Conservation (phyloP, 495 filamentous ascomycete genomes). For the Penicillium malachiteum region DNA sequence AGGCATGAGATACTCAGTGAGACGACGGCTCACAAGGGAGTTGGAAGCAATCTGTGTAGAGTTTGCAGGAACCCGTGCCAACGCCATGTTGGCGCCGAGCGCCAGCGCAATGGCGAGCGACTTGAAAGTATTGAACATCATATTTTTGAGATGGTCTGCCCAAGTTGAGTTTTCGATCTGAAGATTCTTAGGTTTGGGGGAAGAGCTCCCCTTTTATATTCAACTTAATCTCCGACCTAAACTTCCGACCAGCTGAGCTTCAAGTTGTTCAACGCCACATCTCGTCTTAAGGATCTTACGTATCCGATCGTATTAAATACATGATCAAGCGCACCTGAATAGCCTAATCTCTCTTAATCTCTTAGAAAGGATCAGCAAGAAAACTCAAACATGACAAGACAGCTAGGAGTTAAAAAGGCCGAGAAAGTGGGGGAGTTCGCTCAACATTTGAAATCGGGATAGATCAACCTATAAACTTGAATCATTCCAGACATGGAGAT, state of each 20-base stretch:
- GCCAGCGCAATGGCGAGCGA: slow-evolving; percentile 13
- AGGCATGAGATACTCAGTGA: slow-evolving; percentile 24
- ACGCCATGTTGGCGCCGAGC: slow-evolving; percentile 6
- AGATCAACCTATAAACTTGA: too few relatives aligned
- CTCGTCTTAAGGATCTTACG: not conserved
- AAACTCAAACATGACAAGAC: too few relatives aligned
- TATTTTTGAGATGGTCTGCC: not conserved
- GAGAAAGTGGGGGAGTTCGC: too few relatives aligned
- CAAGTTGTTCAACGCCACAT: not conserved
- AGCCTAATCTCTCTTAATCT: too few relatives aligned
- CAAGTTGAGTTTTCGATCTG: not conserved
- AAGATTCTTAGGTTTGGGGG: not conserved
- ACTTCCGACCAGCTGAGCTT: not conserved
- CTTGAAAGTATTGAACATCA: slow-evolving; percentile 10
- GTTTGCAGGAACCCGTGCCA: not conserved
- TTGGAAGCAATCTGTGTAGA: slow-evolving; percentile 2
- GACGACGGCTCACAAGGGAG: slow-evolving; percentile 18
- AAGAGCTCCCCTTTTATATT: not conserved
- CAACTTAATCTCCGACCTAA: not conserved
- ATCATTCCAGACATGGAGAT: too few relatives aligned
- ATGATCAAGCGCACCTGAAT: too few relatives aligned
- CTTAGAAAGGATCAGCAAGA: too few relatives aligned
- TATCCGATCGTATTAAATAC: not conserved
- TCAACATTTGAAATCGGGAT: too few relatives aligned
- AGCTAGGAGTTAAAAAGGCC: too few relatives aligned